Evolutionary conservation across 352 stramenopile genomes (phyloP).

Genomic region (Phytopythium cucurbitacearum): DNA sequence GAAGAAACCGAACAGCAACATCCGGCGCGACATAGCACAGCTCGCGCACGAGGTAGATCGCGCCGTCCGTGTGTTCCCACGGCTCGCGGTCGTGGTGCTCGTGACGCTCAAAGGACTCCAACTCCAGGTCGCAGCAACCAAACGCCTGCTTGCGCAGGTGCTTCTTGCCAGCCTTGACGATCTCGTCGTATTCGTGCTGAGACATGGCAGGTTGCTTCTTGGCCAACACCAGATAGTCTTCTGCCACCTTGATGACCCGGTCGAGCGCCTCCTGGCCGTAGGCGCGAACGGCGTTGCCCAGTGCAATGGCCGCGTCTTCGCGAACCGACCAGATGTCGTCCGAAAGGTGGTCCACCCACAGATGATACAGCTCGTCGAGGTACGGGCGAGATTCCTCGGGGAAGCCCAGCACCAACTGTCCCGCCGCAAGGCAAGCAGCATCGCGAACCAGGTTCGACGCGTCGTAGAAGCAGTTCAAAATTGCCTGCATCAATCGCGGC

Average conservation of each 20-base stretch:
- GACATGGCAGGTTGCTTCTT: constrained; percentile 91
- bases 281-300: constrained; percentile 91
- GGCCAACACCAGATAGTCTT: constrained; percentile 77
- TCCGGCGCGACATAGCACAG: constrained; percentile 70
- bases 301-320: constrained; percentile 92
- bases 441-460: constrained; percentile 95
- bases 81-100: constrained; percentile 85
- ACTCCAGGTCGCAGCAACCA: constrained; percentile 93
- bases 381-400: constrained; percentile 85
- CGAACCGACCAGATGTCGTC: constrained; percentile 98
- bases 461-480: constrained; percentile 96
- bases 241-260: constrained; percentile 64
- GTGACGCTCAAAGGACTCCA: constrained; percentile 89
- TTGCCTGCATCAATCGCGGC: constrained; percentile 64
- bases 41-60: constrained; percentile 94
- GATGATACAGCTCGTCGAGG: constrained; percentile 79
- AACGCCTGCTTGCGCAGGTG: constrained; percentile 94
- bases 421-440: constrained; percentile 89
- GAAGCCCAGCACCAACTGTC: constrained; percentile 79
- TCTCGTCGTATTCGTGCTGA: constrained; percentile 88
- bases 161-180: constrained; percentile 89
- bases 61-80: constrained; percentile 95
- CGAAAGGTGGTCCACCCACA: constrained; percentile 95
- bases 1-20: constrained; percentile 42
- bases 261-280: constrained; percentile 85